phyloP scores from a whole-genome alignment of 176 grass and related monocot genomes.

The Hyparrhenia diplandra region DNA sequence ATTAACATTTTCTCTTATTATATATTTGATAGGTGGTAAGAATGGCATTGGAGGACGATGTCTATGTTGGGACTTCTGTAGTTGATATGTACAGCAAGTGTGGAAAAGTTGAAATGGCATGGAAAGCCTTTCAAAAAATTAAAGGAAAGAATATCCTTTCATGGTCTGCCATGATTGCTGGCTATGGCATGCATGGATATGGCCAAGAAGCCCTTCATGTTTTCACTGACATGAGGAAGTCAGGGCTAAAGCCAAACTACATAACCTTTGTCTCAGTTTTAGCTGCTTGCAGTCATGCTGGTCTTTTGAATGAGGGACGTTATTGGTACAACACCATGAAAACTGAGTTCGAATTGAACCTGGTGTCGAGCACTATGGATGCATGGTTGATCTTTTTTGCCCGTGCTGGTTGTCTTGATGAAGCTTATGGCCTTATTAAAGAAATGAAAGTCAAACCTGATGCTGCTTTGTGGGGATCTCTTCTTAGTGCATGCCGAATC shows the following conservation, averaged over 20 bases:
- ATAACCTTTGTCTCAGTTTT: constrained; percentile 86
- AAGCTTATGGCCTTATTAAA: constrained; percentile 74
- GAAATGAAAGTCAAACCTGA: constrained; percentile 85
- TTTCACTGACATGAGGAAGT: constrained; percentile 65
- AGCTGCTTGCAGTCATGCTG: constrained; percentile 82
- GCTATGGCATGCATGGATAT: too few relatives aligned
- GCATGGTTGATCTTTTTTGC: constrained; percentile 89
- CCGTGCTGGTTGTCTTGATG: constrained; percentile 69
- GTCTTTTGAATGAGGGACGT: constrained; percentile 66
- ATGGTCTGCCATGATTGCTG: too few relatives aligned
- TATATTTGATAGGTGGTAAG: too few relatives aligned
- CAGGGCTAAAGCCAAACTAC: constrained; percentile 71
- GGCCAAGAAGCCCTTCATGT: constrained; percentile 58
- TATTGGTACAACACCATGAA: constrained; percentile 75
- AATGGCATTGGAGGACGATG: too few relatives aligned
- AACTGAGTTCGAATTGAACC: constrained; percentile 58
- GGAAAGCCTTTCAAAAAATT: too few relatives aligned
- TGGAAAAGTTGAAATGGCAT: too few relatives aligned
- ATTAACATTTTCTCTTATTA: too few relatives aligned
- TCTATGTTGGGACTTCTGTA: too few relatives aligned
- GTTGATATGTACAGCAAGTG: too few relatives aligned
- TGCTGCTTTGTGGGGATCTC: constrained; percentile 78
- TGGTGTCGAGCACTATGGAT: constrained; percentile 81
- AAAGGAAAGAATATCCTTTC: too few relatives aligned
- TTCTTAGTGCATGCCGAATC: constrained; percentile 72